phyloP scores from a whole-genome alignment of 257 asterid genomes.

The Ilex aquifolium region DNA sequence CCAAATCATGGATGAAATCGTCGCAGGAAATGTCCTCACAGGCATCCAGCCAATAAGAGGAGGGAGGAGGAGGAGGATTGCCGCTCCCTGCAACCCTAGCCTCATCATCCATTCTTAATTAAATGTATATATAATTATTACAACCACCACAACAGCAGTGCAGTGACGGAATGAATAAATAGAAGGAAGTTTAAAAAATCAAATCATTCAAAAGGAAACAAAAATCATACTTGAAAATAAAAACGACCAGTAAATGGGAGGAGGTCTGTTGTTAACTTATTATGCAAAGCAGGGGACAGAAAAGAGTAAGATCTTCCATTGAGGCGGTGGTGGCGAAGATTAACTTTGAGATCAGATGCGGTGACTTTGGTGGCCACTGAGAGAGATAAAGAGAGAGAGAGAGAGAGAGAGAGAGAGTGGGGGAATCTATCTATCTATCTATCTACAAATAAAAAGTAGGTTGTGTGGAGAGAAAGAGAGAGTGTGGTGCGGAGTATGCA shows the following conservation, averaged over 20 bases:
- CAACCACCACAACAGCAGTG: background rate
- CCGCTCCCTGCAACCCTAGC: constrained; percentile 31
- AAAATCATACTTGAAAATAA: no score
- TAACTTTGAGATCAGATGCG: background rate
- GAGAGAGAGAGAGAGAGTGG: background rate
- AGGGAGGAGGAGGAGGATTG: constrained; percentile 6
- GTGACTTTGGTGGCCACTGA: background rate
- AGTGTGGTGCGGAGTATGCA: constrained; percentile 59
- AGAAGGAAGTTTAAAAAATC: background rate
- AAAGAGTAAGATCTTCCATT: background rate
- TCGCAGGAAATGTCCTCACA: constrained; percentile 76
- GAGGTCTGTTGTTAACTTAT: no score
- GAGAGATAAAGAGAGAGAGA: background rate
- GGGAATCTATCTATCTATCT: background rate
- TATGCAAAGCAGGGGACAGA: no score
- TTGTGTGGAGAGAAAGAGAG: background rate
- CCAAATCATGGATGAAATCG: constrained; percentile 41
- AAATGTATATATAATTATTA: background rate
- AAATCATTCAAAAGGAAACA: no score
- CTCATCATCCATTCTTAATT: constrained; percentile 52
- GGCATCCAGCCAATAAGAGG: constrained; percentile 89
- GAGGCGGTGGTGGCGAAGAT: constrained; percentile 1
- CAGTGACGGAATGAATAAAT: background rate
- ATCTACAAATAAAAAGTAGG: constrained; percentile 5
- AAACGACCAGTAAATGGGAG: no score